Conservation (phyloP, 2,329 filamentous ascomycete species). For the Tolypocladium amazonense region DNA sequence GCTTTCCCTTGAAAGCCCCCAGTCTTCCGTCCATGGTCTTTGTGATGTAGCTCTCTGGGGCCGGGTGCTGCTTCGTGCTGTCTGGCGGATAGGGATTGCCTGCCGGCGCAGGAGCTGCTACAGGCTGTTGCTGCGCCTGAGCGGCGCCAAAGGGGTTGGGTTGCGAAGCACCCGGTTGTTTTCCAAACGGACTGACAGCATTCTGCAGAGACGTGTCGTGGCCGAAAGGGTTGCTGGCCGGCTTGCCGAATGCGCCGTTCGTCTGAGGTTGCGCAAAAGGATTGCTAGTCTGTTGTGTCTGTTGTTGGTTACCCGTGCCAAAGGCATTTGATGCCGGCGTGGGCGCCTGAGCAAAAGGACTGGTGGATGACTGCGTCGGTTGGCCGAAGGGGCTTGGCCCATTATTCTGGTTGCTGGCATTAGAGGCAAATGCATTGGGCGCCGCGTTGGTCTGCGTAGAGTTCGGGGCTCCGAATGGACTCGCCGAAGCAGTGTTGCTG, state of each 20-base stretch:
- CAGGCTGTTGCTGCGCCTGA: constrained; percentile 5
- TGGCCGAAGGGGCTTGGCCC: constrained; percentile 13
- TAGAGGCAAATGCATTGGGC: constrained; percentile 5
- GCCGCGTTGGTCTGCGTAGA: constrained; percentile 4
- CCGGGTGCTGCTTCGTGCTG: constrained; percentile 33
- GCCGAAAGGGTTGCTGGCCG: constrained; percentile 2
- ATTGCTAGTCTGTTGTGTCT: constrained; percentile 9
- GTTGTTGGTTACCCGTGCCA: constrained; percentile 8
- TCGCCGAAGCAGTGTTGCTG: constrained; percentile 11
- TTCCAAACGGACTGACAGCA: constrained; percentile 12
- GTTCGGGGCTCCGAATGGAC: constrained; percentile 16
- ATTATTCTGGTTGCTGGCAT: constrained; percentile 1
- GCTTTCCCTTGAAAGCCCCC: constrained; percentile 50
- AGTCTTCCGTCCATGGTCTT: constrained; percentile 34
- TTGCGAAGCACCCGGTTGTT: constrained; percentile 7
- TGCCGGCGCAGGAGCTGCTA: constrained; percentile 3
- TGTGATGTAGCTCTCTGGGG: constrained; percentile 31
- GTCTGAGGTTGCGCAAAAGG: constrained; percentile 14
- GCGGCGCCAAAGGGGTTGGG: constrained; percentile 14
- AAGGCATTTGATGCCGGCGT: constrained; percentile 17
- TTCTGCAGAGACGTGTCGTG: constrained; percentile 1
- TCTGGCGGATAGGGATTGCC: constrained; percentile 31
- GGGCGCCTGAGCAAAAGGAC: constrained; percentile 17
- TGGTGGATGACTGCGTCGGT: constrained; percentile 1
- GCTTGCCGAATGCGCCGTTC: constrained; percentile 5